Percentiles rank a stretch among this genome's conserved stretches.
Conservation (phyloP, 345 rosid genomes). For the Melaleuca alternifolia region DNA sequence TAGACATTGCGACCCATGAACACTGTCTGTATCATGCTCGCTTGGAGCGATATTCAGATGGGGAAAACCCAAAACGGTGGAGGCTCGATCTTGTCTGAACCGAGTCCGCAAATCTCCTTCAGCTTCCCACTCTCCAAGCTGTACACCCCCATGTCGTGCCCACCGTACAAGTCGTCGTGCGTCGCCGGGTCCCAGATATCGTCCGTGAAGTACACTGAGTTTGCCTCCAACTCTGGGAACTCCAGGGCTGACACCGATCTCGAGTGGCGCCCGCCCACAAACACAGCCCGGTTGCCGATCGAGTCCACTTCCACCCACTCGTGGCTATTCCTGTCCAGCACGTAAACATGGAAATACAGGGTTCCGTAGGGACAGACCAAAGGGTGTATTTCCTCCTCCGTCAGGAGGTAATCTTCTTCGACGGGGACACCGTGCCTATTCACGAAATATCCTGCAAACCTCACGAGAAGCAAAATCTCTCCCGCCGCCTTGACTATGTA, state of each 20-base stretch:
- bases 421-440: background rate
- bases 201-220: conserved; percentile 1
- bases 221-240: background rate
- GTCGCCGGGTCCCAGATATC: background rate
- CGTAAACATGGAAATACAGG: background rate
- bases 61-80: conserved; percentile 10
- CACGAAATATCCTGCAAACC: background rate
- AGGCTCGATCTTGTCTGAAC: background rate
- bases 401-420: background rate
- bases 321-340: background rate
- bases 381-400: background rate
- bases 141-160: conserved; percentile 5
- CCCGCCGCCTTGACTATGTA: background rate
- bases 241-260: background rate
- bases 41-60: background rate
- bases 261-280: conserved; percentile 1
- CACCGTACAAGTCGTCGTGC: background rate
- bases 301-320: background rate
- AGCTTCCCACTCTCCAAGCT: background rate
- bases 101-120: background rate
- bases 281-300: background rate
- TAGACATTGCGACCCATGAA: background rate
- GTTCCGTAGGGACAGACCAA: background rate
- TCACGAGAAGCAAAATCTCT: background rate
- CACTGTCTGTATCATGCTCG: background rate